Conservation (phyloP, 1,139 yeast species). For the Candida buenavistaensis region DNA sequence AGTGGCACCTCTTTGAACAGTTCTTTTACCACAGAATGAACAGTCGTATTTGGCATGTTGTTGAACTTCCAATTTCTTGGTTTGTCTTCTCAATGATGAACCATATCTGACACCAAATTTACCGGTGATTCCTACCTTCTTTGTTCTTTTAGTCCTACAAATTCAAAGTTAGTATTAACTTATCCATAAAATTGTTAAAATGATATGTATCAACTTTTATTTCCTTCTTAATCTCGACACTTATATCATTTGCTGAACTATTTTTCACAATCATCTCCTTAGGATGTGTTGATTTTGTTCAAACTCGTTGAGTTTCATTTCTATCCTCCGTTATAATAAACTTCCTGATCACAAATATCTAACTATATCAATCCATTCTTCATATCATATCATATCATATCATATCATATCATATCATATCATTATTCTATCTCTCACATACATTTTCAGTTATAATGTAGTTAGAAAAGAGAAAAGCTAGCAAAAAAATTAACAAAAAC, state of each 20-base stretch:
- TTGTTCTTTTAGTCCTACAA: conserved; percentile 96
- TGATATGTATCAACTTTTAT: too few relatives aligned
- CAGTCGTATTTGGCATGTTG: conserved; percentile 99
- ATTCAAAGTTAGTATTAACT: conserved; percentile 42
- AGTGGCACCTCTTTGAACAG: conserved; percentile 96
- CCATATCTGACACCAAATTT: conserved; percentile 99
- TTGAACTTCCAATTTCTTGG: conserved; percentile 98
- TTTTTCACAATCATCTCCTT: too few relatives aligned
- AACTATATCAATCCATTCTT: too few relatives aligned
- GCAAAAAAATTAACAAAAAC: neutral
- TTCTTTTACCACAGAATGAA: conserved; percentile 99
- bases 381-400: too few relatives aligned
- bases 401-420: neutral
- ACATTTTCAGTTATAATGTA: conserved; percentile 1
- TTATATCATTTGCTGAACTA: too few relatives aligned
- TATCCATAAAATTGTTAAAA: too few relatives aligned
- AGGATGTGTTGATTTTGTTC: too few relatives aligned
- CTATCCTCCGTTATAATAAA: too few relatives aligned
- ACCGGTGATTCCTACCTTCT: conserved; percentile 99
- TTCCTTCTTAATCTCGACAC: too few relatives aligned
- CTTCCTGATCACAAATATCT: too few relatives aligned
- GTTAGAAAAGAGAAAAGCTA: neutral
- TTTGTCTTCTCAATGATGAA: conserved; percentile 99
- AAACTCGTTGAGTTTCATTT: too few relatives aligned
- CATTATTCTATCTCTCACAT: neutral